Conservation (phyloP, 1,139 yeast species). For the Hansenula lynferdii region DNA sequence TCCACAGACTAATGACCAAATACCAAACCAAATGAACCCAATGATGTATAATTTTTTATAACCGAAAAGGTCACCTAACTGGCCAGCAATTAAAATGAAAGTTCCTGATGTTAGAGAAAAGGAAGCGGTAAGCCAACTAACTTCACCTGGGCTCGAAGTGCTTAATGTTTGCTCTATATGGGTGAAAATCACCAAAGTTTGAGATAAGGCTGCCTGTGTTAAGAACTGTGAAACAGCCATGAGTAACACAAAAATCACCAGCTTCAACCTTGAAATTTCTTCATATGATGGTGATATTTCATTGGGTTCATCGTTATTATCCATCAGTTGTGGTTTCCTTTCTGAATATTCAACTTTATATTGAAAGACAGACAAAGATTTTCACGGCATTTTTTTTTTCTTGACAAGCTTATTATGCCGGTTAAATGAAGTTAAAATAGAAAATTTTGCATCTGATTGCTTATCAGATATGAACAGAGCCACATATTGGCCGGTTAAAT, state of each 20-base stretch:
- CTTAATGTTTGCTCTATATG: conserved; percentile 35
- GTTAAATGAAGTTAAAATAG: no score
- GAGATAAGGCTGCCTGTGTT: conserved; percentile 47
- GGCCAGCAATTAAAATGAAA: conserved; percentile 54
- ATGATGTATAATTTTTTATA: conserved; percentile 42
- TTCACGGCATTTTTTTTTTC: no score
- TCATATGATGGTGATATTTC: conserved; percentile 1
- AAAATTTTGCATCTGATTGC: no score
- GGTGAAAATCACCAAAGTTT: conserved; percentile 36
- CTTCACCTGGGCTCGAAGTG: conserved; percentile 35
- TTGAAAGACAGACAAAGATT: no score
- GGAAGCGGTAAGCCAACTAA: conserved; percentile 58
- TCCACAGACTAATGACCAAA: conserved; percentile 51
- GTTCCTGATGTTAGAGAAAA: conserved; percentile 59
- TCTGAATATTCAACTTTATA: no score
- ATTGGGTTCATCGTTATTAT: no score
- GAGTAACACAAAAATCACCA: conserved; percentile 22
- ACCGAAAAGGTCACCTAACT: conserved; percentile 62
- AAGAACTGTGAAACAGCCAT: conserved; percentile 40
- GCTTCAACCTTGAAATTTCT: not conserved
- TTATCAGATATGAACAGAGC: no score
- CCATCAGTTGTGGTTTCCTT: no score
- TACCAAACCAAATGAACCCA: conserved; percentile 43
- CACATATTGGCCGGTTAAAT: no score
- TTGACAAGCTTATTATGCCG: no score